Conservation (phyloP, 495 filamentous ascomycete species). For the Tuber brumale region DNA sequence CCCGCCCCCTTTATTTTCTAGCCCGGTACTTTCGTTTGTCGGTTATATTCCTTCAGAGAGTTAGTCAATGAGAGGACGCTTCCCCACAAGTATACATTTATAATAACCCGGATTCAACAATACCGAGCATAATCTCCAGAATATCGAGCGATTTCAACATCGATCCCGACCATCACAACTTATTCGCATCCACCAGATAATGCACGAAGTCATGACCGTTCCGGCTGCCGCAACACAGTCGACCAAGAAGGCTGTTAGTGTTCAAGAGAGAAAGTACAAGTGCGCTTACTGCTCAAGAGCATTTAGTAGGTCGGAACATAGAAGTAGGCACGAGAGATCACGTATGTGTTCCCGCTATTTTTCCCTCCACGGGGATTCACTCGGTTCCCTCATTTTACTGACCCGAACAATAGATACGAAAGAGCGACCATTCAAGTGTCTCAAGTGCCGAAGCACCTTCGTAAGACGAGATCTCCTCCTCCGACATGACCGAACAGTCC, state of each 20-base stretch:
- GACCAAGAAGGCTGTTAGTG: constrained; percentile 55
- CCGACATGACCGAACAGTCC: constrained; percentile 95
- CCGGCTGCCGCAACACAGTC: constrained; percentile 53
- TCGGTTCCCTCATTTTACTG: constrained; percentile 15
- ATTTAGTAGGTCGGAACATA: constrained; percentile 94
- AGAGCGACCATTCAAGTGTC: constrained; percentile 96
- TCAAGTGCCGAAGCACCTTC: constrained; percentile 97
- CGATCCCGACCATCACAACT: constrained; percentile 54
- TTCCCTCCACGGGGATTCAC: constrained; percentile 30
- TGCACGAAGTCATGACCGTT: constrained; percentile 53
- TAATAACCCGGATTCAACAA: constrained; percentile 45
- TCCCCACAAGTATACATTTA: constrained; percentile 37
- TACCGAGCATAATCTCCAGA: constrained; percentile 44
- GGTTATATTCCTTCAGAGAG: constrained; percentile 36
- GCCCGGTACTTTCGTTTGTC: constrained; percentile 34
- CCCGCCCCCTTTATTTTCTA: constrained; percentile 42
- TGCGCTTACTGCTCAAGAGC: constrained; percentile 97
- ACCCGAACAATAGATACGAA: constrained; percentile 68
- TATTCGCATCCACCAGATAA: constrained; percentile 33
- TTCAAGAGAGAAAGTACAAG: constrained; percentile 96
- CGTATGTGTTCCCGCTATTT: constrained; percentile 62
- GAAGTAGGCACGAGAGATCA: constrained; percentile 92
- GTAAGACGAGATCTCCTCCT: constrained; percentile 93
- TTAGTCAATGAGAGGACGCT: constrained; percentile 42
- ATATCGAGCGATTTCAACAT: constrained; percentile 46